Percentiles rank a stretch among this genome's conserved stretches.
These are phyloP conservation scores for Rozella allomycis DNA, from an alignment of 371 early-diverging fungal species.

Conservation along the genomic window DNA sequence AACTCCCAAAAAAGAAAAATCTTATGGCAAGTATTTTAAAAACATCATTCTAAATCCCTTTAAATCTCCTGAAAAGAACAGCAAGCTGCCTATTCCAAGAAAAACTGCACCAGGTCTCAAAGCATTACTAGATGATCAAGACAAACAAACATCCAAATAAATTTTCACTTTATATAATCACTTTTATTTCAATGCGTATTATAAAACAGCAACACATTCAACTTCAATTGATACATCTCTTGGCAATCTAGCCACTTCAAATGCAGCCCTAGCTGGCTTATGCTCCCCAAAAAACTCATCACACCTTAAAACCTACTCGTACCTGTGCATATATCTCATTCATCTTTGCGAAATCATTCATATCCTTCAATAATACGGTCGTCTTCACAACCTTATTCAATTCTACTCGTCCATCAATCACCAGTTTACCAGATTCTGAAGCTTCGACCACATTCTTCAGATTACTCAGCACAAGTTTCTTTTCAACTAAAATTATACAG, in stretches of 20 bases:
- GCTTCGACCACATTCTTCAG: constrained; percentile 48
- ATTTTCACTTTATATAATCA: too few species aligned
- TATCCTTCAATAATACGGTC: constrained; percentile 70
- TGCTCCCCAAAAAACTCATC: constrained; percentile 29
- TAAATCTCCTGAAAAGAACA: too few species aligned
- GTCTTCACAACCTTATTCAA: constrained; percentile 66
- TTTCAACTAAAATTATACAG: neutral
- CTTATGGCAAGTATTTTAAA: too few species aligned
- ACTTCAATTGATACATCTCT: constrained; percentile 71
- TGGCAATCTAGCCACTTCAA: constrained; percentile 74
- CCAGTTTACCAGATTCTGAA: constrained; percentile 44
- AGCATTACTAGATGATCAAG: too few species aligned
- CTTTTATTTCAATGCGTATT: too few species aligned
- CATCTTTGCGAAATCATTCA: constrained; percentile 65
- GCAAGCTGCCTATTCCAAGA: too few species aligned
- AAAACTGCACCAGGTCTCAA: too few species aligned
- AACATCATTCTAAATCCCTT: too few species aligned
- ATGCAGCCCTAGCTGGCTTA: constrained; percentile 65
- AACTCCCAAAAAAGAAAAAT: too few species aligned
- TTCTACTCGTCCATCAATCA: too few species aligned
- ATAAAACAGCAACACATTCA: constrained; percentile 50
- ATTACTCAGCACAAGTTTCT: constrained; percentile 45
- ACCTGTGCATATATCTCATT: constrained; percentile 56
- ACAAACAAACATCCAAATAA: too few species aligned
- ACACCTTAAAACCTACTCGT: constrained; percentile 1